Percentiles rank a stretch among this genome's conserved stretches.
These are phyloP conservation scores for Priceomyces medius DNA, from an alignment of 805 yeast species.

Conservation along the genomic window DNA sequence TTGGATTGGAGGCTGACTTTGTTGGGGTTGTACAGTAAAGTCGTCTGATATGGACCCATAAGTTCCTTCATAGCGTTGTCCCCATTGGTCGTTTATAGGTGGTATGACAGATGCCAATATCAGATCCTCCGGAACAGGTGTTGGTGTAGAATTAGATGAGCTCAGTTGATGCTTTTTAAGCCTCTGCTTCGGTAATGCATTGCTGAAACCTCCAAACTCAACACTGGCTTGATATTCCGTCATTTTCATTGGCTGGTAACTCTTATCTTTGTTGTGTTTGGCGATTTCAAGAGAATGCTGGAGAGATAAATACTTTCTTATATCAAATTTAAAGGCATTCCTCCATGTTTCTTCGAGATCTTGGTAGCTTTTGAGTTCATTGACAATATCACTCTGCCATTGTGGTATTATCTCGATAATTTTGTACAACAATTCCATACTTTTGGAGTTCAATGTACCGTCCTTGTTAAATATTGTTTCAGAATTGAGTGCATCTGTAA, in stretches of 20 bases:
- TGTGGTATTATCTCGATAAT: constrained; percentile 29
- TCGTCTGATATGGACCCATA: constrained; percentile 9
- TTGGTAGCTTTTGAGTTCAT: constrained; percentile 20
- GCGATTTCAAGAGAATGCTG: constrained; percentile 29
- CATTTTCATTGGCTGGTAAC: constrained; percentile 30
- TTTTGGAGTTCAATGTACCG: constrained; percentile 24
- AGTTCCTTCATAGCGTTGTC: constrained; percentile 14
- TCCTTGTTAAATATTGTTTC: constrained; percentile 28
- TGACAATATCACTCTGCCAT: constrained; percentile 32
- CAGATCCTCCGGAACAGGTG: background rate
- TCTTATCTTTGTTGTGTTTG: constrained; percentile 20
- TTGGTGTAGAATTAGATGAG: background rate
- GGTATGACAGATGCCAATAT: no score
- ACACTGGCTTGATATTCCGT: constrained; percentile 38
- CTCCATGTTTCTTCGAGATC: constrained; percentile 33
- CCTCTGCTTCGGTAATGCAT: constrained; percentile 23
- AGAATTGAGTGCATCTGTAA: constrained; percentile 22
- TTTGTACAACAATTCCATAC: constrained; percentile 24
- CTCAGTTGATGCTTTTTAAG: constrained; percentile 4
- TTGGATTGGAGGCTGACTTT: no score
- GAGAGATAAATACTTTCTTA: constrained; percentile 27
- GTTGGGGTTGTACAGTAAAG: background rate
- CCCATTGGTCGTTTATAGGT: constrained; percentile 12
- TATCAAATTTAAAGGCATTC: constrained; percentile 25
- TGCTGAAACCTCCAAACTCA: constrained; percentile 38